Conservation (phyloP, 2,329 filamentous ascomycete species). For the Trichoderma sp. region DNA sequence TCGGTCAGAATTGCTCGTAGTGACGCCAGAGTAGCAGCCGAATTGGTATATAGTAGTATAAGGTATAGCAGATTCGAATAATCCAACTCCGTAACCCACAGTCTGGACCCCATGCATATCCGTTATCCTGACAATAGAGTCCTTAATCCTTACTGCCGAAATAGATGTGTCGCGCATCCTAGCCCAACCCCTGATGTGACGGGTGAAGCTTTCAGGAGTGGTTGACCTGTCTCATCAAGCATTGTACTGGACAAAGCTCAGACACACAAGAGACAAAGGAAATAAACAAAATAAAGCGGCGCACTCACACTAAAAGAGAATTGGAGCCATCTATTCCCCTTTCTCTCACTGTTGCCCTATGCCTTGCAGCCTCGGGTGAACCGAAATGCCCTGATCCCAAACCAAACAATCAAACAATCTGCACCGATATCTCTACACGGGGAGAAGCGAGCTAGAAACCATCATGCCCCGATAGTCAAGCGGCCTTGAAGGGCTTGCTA, state of each 20-base stretch:
- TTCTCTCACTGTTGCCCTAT: not conserved
- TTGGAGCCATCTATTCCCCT: not conserved
- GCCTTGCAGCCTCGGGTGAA: constrained; percentile 9
- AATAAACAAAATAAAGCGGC: not conserved
- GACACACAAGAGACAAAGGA: constrained; percentile 17
- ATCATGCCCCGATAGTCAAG: not conserved
- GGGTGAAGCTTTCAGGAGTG: constrained; percentile 29
- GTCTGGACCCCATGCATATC: constrained; percentile 33
- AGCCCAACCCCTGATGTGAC: constrained; percentile 32
- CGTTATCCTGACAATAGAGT: constrained; percentile 33
- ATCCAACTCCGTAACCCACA: constrained; percentile 24
- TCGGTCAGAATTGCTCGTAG: constrained; percentile 6
- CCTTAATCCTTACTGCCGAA: constrained; percentile 24
- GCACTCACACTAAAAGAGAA: not conserved
- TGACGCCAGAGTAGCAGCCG: no score
- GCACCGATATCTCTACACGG: constrained; percentile 18
- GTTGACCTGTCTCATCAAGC: constrained; percentile 32
- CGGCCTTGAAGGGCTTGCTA: not conserved
- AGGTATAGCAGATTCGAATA: constrained; percentile 6
- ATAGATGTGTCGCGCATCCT: constrained; percentile 24
- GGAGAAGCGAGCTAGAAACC: not conserved
- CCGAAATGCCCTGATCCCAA: constrained; percentile 14
- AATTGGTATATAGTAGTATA: not conserved
- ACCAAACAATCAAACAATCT: constrained; percentile 10
- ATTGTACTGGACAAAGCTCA: constrained; percentile 18